Conservation (phyloP, 768 basidiomycete species). For the Calvatia gigantea region DNA sequence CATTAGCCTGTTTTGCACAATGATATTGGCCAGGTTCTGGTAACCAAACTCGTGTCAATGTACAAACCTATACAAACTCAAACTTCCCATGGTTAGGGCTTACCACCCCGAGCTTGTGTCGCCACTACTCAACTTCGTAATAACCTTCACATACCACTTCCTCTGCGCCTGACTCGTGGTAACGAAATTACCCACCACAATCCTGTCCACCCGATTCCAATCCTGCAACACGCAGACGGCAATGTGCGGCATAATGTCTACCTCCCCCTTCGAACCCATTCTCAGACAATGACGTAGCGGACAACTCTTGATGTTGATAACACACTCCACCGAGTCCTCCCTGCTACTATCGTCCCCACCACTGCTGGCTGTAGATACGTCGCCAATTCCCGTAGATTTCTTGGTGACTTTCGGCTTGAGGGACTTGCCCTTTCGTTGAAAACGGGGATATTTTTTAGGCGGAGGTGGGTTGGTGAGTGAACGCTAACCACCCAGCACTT, state of each 20-base stretch:
- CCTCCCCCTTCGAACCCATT: slow-evolving; percentile 80
- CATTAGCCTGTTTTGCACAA: slow-evolving; percentile 90
- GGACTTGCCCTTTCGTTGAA: slow-evolving; percentile 18
- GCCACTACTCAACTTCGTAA: slow-evolving; percentile 82
- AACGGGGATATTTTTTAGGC: slow-evolving; percentile 15
- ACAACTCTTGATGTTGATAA: slow-evolving; percentile 94
- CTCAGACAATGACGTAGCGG: slow-evolving; percentile 90
- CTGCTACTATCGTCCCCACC: slow-evolving; percentile 15
- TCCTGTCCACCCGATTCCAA: slow-evolving; percentile 84
- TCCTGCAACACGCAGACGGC: slow-evolving; percentile 93
- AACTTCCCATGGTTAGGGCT: slow-evolving; percentile 11
- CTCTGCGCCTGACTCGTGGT: slow-evolving; percentile 93
- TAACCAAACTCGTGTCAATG: not conserved
- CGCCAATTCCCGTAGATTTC: not conserved
- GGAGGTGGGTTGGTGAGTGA: slow-evolving; percentile 14
- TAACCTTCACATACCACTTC: slow-evolving; percentile 93
- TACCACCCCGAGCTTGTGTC: slow-evolving; percentile 84
- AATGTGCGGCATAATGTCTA: slow-evolving; percentile 96
- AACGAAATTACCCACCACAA: slow-evolving; percentile 93
- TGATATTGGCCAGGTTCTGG: slow-evolving; percentile 98
- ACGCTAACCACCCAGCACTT: no score
- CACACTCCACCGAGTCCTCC: slow-evolving; percentile 59
- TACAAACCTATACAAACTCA: not conserved
- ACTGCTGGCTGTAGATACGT: slow-evolving; percentile 4
- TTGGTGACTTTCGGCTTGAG: slow-evolving; percentile 15